Conservation (phyloP, 2,329 filamentous ascomycete species). For the Aspergillus aculeatinus region DNA sequence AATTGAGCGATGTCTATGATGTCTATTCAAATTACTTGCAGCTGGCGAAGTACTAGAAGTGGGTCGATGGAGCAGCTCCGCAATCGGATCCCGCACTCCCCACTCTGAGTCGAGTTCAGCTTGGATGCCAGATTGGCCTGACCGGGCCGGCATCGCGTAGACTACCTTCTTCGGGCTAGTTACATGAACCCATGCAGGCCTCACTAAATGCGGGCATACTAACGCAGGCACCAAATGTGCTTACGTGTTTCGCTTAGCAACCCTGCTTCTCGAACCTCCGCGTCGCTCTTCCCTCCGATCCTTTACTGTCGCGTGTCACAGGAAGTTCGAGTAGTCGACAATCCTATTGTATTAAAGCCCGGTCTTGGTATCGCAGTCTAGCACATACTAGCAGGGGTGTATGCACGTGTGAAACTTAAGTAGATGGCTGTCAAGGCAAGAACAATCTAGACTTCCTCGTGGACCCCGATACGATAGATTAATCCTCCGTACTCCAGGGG, state of each 20-base stretch:
- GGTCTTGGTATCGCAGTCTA: neutral
- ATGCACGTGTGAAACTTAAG: neutral
- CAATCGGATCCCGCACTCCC: neutral
- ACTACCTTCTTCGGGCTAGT: neutral
- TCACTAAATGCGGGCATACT: too few species aligned
- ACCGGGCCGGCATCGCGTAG: neutral
- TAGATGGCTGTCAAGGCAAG: neutral
- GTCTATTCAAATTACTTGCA: neutral
- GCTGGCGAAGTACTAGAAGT: neutral
- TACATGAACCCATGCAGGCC: too few species aligned
- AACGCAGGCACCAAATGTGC: too few species aligned
- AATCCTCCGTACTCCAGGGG: too few species aligned
- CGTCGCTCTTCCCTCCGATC: too few species aligned
- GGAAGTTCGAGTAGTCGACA: neutral
- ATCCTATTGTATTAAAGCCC: neutral
- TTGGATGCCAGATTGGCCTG: neutral
- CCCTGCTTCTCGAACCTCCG: too few species aligned
- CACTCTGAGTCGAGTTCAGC: neutral
- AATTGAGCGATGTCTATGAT: neutral
- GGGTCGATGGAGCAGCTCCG: neutral
- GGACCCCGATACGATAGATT: neutral
- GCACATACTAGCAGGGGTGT: neutral
- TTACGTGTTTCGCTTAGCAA: too few species aligned
- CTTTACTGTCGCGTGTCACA: neutral
- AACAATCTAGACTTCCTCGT: neutral